Conservation (phyloP, 345 rosid genomes). For the Xanthoceras sorbifolium region DNA sequence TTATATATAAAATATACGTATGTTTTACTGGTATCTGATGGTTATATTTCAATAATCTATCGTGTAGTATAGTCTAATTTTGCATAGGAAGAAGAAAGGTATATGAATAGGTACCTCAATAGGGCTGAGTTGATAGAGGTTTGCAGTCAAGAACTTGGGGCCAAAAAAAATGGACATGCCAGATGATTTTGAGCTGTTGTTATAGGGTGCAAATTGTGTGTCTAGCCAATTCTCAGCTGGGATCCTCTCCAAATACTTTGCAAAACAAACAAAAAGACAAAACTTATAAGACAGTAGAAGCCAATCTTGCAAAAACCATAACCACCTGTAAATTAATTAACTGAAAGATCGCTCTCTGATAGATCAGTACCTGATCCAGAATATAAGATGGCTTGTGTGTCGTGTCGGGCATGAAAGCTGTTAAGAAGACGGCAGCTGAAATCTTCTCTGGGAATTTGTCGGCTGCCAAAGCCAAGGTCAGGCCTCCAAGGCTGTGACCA, state of each 20-base stretch:
- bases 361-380: constrained; percentile 22
- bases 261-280: neutral
- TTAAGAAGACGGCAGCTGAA: constrained; percentile 36
- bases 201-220: constrained; percentile 26
- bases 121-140: constrained; percentile 33
- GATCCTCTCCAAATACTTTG: neutral
- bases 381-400: constrained; percentile 29
- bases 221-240: constrained; percentile 27
- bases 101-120: constrained; percentile 16
- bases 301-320: neutral
- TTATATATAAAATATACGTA: no score
- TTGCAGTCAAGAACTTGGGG: constrained; percentile 25
- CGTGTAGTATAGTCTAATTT: no score
- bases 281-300: neutral
- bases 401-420: constrained; percentile 41
- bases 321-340: no score
- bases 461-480: constrained; percentile 50
- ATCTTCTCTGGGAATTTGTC: constrained; percentile 40
- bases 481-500: constrained; percentile 73
- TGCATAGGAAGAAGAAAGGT: neutral
- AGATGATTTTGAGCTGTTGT: constrained; percentile 6
- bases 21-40: neutral
- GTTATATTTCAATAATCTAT: neutral
- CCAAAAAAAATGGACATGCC: constrained; percentile 24
- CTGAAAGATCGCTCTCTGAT: no score